phyloP scores from a whole-genome alignment of 2,329 filamentous ascomycete genomes.

The Stemphylium lycopersici region DNA sequence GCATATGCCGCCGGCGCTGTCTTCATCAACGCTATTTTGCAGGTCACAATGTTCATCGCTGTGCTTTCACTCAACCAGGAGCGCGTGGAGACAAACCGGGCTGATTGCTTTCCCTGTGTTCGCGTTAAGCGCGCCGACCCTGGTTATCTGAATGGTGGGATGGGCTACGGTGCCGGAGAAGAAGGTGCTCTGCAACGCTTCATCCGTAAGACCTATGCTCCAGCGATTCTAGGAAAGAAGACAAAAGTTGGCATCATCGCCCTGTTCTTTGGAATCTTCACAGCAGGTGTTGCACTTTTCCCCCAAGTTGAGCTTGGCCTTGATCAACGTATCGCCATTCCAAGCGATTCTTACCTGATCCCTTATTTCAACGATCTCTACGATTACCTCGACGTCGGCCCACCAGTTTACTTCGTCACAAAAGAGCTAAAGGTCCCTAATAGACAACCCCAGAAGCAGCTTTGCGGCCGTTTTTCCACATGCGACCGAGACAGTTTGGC shows the following conservation, averaged over 20 bases:
- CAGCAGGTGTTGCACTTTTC: slow-evolving; percentile 81
- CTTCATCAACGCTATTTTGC: slow-evolving; percentile 94
- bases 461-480: slow-evolving; percentile 90
- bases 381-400: slow-evolving; percentile 86
- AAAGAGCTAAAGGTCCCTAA: slow-evolving; percentile 79
- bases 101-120: slow-evolving; percentile 91
- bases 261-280: slow-evolving; percentile 85
- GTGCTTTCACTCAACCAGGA: slow-evolving; percentile 89
- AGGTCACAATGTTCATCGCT: slow-evolving; percentile 96
- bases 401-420: slow-evolving; percentile 95
- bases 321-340: slow-evolving; percentile 93
- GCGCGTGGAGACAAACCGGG: slow-evolving; percentile 84
- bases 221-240: slow-evolving; percentile 77
- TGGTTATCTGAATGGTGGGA: slow-evolving; percentile 67
- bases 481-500: slow-evolving; percentile 84
- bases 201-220: slow-evolving; percentile 89
- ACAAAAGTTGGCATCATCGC: slow-evolving; percentile 78
- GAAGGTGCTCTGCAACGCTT: slow-evolving; percentile 85
- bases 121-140: slow-evolving; percentile 76
- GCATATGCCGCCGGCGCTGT: slow-evolving; percentile 95
- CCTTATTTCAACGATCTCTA: slow-evolving; percentile 97
- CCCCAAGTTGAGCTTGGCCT: slow-evolving; percentile 85
- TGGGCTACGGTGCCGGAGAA: slow-evolving; percentile 76
- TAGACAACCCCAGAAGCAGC: slow-evolving; percentile 76
- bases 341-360: slow-evolving; percentile 92